These are phyloP conservation scores for Rhododendron vialii DNA, from an alignment of 148 eudicot genomes.

Conservation along the genomic window DNA sequence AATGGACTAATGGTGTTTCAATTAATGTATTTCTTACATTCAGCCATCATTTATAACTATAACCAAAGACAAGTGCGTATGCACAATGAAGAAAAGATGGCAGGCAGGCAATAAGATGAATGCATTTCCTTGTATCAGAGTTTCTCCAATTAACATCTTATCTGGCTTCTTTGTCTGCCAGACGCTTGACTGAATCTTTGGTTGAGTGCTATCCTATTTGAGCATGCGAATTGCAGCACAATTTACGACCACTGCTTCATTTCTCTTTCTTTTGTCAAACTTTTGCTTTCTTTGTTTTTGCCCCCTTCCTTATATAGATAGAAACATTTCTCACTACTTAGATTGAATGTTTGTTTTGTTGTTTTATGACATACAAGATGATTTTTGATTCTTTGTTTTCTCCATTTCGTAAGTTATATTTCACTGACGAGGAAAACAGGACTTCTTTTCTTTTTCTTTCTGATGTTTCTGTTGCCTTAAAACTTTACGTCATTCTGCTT, in stretches of 20 bases:
- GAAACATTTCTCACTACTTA: background rate
- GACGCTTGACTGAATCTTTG: background rate
- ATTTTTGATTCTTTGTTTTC: background rate
- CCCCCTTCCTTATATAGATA: background rate
- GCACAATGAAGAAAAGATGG: background rate
- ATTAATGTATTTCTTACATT: background rate
- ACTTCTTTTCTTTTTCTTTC: background rate
- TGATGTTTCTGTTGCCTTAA: background rate
- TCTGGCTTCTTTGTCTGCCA: background rate
- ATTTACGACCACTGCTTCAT: background rate
- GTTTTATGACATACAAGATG: background rate
- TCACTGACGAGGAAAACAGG: background rate
- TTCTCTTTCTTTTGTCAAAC: background rate
- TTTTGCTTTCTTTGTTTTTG: background rate
- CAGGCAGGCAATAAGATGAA: background rate
- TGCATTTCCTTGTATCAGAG: constrained; percentile 1
- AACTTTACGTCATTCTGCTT: background rate
- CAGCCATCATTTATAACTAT: background rate
- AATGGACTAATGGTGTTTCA: background rate
- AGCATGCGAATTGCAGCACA: background rate
- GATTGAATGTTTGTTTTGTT: background rate
- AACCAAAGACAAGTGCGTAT: background rate
- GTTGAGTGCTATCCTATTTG: background rate
- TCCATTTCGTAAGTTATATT: background rate
- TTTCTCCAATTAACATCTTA: background rate